Conservation (phyloP, 1,284 basidiomycete species). For the Ustilago tritici region DNA sequence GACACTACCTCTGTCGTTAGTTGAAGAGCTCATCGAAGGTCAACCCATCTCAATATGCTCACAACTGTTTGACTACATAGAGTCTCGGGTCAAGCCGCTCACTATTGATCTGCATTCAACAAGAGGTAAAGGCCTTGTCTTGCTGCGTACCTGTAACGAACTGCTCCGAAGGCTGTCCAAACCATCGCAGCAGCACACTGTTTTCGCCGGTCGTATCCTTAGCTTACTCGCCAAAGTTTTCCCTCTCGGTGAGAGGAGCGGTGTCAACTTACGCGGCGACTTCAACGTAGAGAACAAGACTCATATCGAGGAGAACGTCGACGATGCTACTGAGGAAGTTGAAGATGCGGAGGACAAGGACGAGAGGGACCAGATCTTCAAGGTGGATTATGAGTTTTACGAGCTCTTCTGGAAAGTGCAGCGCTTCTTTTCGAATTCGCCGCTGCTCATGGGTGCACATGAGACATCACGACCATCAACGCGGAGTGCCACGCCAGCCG, state of each 20-base stretch:
- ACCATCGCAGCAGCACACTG: slow-evolving; percentile 79
- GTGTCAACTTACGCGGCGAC: slow-evolving; percentile 87
- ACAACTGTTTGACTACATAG: slow-evolving; percentile 56
- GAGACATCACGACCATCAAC: slow-evolving; percentile 31
- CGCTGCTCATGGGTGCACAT: slow-evolving; percentile 45
- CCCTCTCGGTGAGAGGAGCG: slow-evolving; percentile 86
- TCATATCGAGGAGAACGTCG: slow-evolving; percentile 36
- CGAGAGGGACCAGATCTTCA: slow-evolving; percentile 50
- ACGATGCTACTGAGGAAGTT: slow-evolving; percentile 20
- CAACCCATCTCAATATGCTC: slow-evolving; percentile 53
- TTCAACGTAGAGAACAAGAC: slow-evolving; percentile 76
- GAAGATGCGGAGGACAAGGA: slow-evolving; percentile 28
- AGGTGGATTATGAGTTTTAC: slow-evolving; percentile 54
- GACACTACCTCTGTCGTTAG: slow-evolving; percentile 45
- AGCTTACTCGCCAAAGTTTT: slow-evolving; percentile 86
- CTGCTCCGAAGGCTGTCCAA: slow-evolving; percentile 85
- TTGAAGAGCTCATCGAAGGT: slow-evolving; percentile 60
- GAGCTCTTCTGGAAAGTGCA: slow-evolving; percentile 64
- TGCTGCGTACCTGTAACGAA: slow-evolving; percentile 87
- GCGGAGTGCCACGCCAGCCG: slow-evolving; percentile 33
- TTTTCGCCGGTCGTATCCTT: slow-evolving; percentile 87
- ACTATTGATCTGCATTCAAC: slow-evolving; percentile 77
- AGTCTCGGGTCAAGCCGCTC: slow-evolving; percentile 52
- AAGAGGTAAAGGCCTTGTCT: slow-evolving; percentile 85
- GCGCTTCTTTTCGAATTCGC: slow-evolving; percentile 61